Evolutionary conservation across 306 rosid genomes (phyloP), one percentile per base, ranked within the genome.

Genomic region (Castanospermum australe): DNA sequence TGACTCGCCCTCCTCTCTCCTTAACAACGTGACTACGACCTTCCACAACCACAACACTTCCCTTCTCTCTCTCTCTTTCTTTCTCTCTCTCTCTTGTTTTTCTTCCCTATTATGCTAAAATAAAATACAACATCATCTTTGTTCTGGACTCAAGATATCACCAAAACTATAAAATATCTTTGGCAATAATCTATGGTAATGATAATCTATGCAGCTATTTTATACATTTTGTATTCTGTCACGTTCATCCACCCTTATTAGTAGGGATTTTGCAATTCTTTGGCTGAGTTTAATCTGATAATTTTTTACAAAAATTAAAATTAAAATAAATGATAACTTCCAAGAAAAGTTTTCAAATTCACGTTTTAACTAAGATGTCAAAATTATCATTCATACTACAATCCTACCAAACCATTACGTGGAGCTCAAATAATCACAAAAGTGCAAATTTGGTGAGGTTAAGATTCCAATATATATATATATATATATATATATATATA

Each of bases 21-120:
- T 18, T 63, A 12, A 50, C 67, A 59, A 78, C 88, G 74, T 70
- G 80, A 73, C 55, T 70, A 61, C 45, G 84, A 86, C 86, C 36
- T 12, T 73, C 44, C 42, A 45, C 70, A 17, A 9, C 44, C 42
- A 45, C 70, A 17, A 9, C 69, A 5, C 64, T 4, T 32, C 9
- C 32, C 4, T 9, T 7, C 7, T 8, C 21, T 21, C 20, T 15
- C 3, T 0, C 9, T 7, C 7, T 8, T n/a, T 21, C 20, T 15
- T 2, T 0, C 9, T 36, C 1, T 13, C 12, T 17, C 18, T 2
- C 20, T 1, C 36, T n/a, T n/a, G 7, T 18, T 55, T 2, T 10
- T 22, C 15, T 47, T 1, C 32, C 3, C 3, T 28, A 1, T 28
- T 28, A 28, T 28, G 3, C 32, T 17, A 15, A 28, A 35, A 54